Evolutionary conservation across 441 rosid genomes (phyloP).

Genomic region (California macrophylla): DNA sequence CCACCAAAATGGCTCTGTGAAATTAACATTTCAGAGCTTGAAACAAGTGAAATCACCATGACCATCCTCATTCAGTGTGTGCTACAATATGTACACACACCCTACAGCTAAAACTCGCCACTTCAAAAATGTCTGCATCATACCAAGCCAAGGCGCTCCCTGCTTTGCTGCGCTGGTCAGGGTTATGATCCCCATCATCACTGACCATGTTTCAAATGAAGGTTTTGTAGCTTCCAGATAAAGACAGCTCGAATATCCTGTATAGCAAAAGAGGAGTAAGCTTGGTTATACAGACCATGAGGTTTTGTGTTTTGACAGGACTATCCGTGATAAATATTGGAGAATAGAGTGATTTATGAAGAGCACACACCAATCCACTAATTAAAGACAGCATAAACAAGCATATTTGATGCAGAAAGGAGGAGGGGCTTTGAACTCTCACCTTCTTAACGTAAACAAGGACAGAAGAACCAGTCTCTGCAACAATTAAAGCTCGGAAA

Average conservation of each 20-base stretch:
- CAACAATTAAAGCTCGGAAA: not conserved
- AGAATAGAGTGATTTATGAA: not conserved
- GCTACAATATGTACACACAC: not conserved
- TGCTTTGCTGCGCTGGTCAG: not conserved
- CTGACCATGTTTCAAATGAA: not conserved
- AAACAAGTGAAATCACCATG: not conserved
- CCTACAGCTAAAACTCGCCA: not conserved
- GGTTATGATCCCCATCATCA: not conserved
- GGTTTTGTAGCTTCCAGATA: not conserved
- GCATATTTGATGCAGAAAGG: not conserved
- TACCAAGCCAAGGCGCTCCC: not conserved
- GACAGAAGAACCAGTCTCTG: not conserved
- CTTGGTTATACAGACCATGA: not conserved
- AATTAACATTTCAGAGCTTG: not conserved
- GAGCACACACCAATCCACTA: not conserved
- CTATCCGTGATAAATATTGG: not conserved
- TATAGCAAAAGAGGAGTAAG: not conserved
- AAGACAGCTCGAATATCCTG: not conserved
- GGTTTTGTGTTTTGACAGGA: not conserved
- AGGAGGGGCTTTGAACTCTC: not conserved
- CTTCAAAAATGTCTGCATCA: not conserved
- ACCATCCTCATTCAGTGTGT: not conserved
- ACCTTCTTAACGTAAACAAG: not conserved
- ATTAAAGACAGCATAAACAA: not conserved
- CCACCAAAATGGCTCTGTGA: not conserved